These are phyloP conservation scores for Gossypium herbaceum DNA, from an alignment of 345 rosid genomes.

Conservation along the genomic window DNA sequence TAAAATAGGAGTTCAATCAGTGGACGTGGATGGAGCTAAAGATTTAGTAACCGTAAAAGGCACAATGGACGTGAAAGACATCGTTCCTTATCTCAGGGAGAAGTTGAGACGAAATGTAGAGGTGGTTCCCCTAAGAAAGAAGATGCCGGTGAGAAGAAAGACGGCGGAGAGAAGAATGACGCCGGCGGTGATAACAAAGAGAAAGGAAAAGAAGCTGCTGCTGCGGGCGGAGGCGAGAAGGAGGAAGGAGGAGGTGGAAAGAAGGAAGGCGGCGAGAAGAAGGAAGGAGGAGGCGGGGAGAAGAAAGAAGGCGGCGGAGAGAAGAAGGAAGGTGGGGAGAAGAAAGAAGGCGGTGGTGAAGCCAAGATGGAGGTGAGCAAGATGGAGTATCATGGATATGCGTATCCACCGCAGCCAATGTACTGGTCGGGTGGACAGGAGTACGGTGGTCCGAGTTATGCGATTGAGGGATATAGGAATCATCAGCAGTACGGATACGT, in stretches of 20 bases:
- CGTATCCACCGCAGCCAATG: constrained; percentile 35
- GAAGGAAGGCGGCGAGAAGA: not conserved
- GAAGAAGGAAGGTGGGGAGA: constrained; percentile 12
- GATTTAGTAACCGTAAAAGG: constrained; percentile 78
- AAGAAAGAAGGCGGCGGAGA: not conserved
- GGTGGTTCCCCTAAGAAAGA: constrained; percentile 60
- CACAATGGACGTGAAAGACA: constrained; percentile 51
- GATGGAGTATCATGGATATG: constrained; percentile 39
- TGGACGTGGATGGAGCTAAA: constrained; percentile 50
- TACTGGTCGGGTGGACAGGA: constrained; percentile 41
- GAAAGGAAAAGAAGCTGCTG: constrained; percentile 19
- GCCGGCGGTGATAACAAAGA: constrained; percentile 34
- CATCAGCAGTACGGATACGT: not conserved
- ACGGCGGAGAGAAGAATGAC: constrained; percentile 12
- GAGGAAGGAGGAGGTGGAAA: constrained; percentile 22
- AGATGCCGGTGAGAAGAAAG: constrained; percentile 23
- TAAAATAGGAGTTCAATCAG: constrained; percentile 58
- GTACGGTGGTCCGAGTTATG: constrained; percentile 34
- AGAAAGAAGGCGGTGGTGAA: constrained; percentile 40
- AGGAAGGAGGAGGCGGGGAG: constrained; percentile 18
- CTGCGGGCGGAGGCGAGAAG: constrained; percentile 15
- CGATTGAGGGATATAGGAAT: constrained; percentile 26
- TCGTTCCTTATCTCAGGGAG: constrained; percentile 44
- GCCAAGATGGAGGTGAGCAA: constrained; percentile 50
- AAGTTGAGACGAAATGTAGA: constrained; percentile 67